Percentiles rank a stretch among this genome's conserved stretches.
These are phyloP conservation scores for Rhodotorula mucilaginosa DNA, from an alignment of 1,284 basidiomycete genomes.

Conservation along the genomic window DNA sequence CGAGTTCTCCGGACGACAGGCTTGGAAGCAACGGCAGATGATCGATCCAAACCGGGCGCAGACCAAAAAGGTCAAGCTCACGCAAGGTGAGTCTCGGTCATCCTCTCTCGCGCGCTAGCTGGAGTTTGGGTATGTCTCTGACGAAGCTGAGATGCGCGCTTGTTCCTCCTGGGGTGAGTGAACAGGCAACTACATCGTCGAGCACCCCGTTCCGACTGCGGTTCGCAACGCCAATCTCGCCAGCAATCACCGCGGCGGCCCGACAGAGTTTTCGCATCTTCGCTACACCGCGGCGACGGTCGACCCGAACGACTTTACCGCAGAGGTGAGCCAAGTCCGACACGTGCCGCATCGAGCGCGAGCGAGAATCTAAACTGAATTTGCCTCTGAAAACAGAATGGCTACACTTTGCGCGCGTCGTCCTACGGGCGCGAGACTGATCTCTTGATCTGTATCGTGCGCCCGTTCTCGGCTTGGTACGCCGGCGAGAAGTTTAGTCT, in stretches of 20 bases:
- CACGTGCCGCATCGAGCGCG: background rate
- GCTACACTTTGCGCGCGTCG: conserved; percentile 75
- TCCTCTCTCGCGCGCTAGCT: background rate
- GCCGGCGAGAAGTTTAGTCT: background rate
- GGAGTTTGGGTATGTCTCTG: background rate
- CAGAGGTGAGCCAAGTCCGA: conserved; percentile 48
- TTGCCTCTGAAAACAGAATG: conserved; percentile 54
- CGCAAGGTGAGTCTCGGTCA: conserved; percentile 52
- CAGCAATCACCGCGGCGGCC: conserved; percentile 52
- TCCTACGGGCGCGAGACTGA: conserved; percentile 88
- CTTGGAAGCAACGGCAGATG: conserved; percentile 41
- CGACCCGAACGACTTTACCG: conserved; percentile 89
- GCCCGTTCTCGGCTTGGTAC: conserved; percentile 1
- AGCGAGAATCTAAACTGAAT: background rate
- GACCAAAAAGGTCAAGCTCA: conserved; percentile 81
- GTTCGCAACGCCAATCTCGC: conserved; percentile 57
- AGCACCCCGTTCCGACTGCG: conserved; percentile 54
- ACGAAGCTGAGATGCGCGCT: background rate
- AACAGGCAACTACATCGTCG: conserved; percentile 78
- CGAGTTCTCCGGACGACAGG: conserved; percentile 8
- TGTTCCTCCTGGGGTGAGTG: background rate
- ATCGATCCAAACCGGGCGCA: conserved; percentile 49
- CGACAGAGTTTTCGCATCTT: conserved; percentile 87
- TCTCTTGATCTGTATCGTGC: conserved; percentile 63
- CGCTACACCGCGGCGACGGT: conserved; percentile 84